Evolutionary conservation across 306 rosid species (phyloP), one percentile per base, ranked within the genome.

Genomic region (Dalbergia cultrata): DNA sequence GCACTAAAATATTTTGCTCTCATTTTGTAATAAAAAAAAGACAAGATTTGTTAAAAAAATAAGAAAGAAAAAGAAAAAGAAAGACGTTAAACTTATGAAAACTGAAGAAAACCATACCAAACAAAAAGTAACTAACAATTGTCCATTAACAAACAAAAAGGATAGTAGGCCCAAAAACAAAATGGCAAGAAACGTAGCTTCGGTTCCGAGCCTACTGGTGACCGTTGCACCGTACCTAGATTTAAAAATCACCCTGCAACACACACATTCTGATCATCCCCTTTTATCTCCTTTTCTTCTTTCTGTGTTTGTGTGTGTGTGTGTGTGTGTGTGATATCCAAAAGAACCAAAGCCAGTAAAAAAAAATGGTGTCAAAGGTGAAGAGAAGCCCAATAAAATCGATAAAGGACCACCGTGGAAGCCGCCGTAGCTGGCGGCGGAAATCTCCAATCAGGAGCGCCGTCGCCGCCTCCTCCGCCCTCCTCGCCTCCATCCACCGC

Each of bases 181-280:
- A 77, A 8, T 12, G 13, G 58, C 33, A 9, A 7, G 5, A 26
- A 66, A 54, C 60, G 60, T 61, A 83, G 97, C 84, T 91, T 79
- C 95, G 95, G 87, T 33, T 58, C 88, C 97, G 84, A 89, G 82
- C 86, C 95, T 81, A 52, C 73, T 65, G 8, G 16, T 71, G 89
- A 95, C 97, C 99, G 99, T 95, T 95, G 62, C 66, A 70, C 95
- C 97, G 76, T 85, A 86, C 91, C 97, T 14, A 85, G 59, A 34
- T 85, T 90, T 85, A 84, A 92, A 87, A 86, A 54, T 17, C 33
- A 3, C 68, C 53, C 6, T 59, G 4, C 37, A 67, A 37, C 19
- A 21, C 43, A 59, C 44, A 35, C 47, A 7, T 41, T 14, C 74
- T 5, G 17, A 35, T 7, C n/a, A 4, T 39, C 35, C 49, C 10